Evolutionary conservation across 768 basidiomycete genomes (phyloP).

Genomic region (Lactifluus volemus): DNA sequence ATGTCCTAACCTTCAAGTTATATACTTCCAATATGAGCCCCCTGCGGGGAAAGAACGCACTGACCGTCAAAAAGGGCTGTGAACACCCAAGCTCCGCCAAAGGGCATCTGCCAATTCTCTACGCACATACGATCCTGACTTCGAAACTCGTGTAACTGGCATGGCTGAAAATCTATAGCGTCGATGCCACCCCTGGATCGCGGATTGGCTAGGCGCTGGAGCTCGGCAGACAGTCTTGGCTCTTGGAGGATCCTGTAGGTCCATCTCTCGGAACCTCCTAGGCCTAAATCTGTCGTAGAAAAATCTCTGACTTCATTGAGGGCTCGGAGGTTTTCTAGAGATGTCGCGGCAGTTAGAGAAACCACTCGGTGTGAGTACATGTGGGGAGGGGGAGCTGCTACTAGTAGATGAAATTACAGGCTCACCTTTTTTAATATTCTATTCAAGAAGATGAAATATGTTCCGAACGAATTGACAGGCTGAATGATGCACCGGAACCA

Average conservation of each 20-base stretch:
- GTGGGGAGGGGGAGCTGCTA: slow-evolving; percentile 1
- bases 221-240: slow-evolving; percentile 31
- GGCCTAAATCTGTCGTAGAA: slow-evolving; percentile 44
- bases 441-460: not conserved
- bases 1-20: slow-evolving; percentile 30
- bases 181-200: slow-evolving; percentile 29
- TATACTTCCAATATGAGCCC: not conserved
- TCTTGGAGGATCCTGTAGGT: slow-evolving; percentile 42
- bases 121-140: slow-evolving; percentile 36
- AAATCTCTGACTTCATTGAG: slow-evolving; percentile 48
- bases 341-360: slow-evolving; percentile 36
- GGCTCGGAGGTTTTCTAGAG: slow-evolving; percentile 40
- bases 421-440: slow-evolving; percentile 3
- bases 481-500: not conserved
- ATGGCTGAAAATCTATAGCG: slow-evolving; percentile 38
- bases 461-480: slow-evolving; percentile 2
- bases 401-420: not conserved
- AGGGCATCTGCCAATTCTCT: slow-evolving; percentile 33
- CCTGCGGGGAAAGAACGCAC: slow-evolving; percentile 6
- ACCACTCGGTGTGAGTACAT: slow-evolving; percentile 27
- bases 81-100: slow-evolving; percentile 35
- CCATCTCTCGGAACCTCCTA: slow-evolving; percentile 43
- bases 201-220: slow-evolving; percentile 32
- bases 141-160: slow-evolving; percentile 27
- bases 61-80: slow-evolving; percentile 41